Percentiles rank a stretch among this genome's conserved stretches.
Evolutionary conservation across 2,329 filamentous ascomycete species (phyloP).

Genomic region (Monosporascus cannonballus): DNA sequence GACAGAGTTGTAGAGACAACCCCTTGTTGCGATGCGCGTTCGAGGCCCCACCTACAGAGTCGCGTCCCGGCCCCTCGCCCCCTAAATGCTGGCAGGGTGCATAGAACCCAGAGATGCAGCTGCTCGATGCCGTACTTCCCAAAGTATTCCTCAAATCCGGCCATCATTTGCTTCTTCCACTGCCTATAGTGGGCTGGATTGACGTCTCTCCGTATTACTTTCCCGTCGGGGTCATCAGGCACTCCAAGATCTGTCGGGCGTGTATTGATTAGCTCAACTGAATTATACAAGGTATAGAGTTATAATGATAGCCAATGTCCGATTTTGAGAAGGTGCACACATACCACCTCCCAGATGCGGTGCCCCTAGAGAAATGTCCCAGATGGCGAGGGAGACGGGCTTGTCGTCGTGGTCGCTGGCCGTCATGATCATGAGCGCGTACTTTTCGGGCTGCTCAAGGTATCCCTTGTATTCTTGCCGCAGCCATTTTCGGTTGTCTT

Average conservation of each 20-base stretch:
- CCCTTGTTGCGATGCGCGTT: constrained; percentile 1
- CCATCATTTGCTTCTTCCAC: constrained; percentile 4
- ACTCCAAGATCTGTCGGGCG: constrained; percentile 7
- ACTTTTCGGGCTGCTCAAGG: constrained; percentile 11
- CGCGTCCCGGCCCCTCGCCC: constrained; percentile 7
- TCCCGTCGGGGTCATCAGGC: constrained; percentile 5
- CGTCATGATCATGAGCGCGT: constrained; percentile 8
- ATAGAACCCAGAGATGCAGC: constrained; percentile 8
- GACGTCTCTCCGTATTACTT: constrained; percentile 2
- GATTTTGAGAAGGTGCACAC: neutral
- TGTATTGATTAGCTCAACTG: neutral
- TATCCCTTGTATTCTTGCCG: constrained; percentile 10
- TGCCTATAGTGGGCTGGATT: constrained; percentile 6
- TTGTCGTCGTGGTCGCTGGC: constrained; percentile 8
- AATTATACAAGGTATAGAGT: neutral
- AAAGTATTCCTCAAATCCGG: constrained; percentile 5
- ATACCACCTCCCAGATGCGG: constrained; percentile 7
- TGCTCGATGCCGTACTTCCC: constrained; percentile 4
- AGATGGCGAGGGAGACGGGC: constrained; percentile 6
- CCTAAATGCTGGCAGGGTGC: constrained; percentile 6
- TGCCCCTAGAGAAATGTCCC: constrained; percentile 5
- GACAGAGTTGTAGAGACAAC: constrained; percentile 4
- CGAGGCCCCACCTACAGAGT: constrained; percentile 9
- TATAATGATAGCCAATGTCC: neutral
- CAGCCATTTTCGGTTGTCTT: constrained; percentile 10